Base-by-base conservation (phyloP, 2,329 filamentous ascomycete species). In the Ophiognomonia clavigignenti-juglandacearum region DNA sequence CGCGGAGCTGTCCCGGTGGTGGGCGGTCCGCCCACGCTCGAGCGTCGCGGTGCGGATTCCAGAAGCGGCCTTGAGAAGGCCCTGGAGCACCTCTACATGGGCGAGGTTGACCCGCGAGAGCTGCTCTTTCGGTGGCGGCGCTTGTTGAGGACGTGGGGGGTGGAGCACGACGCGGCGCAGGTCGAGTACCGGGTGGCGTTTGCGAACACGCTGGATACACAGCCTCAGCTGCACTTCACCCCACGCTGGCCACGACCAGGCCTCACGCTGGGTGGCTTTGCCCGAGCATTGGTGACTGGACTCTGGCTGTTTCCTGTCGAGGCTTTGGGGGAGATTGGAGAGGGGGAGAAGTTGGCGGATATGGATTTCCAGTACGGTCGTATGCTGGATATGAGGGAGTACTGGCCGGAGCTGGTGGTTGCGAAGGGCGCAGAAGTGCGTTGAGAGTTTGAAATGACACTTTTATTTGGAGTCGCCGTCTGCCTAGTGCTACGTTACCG, bases 261-360 rank as follows among this genome's bases (percentile, higher is more conserved):
- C 5, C 5, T 4, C 4, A 13, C 4, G 5, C 22, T 11, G 2
- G 11, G 16, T 32, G 22, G 18, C 27, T 14, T n/a, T n/a, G n/a
- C n/a, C n/a, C 24, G 24, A 26, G 24, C 6, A 26, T 26, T 6
- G 6, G 19, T 24, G 13, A 24, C 34, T 26, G 49, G 49, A 18
- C 42, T 45, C 8, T 51, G 49, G 49, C 39, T 48, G 11, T 49
- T 51, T 11, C 49, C 49, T 2, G 18, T 39, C 2, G 41, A 51
- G 8, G 41, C 45, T 2, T 18, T 43, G 6, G 46, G 49, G 3
- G 10, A 36, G 4, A 8, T 51, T 11, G 42, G 45, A 3, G 45
- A 51, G 23, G 46, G 39, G 3, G 20, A 39, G 18, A 20, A 18
- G 6, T 23, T 51, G 10, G 9, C 29, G 3, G 42, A 48, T 6